Evolutionary conservation across 106 monocot genomes (phyloP).

Genomic region (Vanilla planifolia): DNA sequence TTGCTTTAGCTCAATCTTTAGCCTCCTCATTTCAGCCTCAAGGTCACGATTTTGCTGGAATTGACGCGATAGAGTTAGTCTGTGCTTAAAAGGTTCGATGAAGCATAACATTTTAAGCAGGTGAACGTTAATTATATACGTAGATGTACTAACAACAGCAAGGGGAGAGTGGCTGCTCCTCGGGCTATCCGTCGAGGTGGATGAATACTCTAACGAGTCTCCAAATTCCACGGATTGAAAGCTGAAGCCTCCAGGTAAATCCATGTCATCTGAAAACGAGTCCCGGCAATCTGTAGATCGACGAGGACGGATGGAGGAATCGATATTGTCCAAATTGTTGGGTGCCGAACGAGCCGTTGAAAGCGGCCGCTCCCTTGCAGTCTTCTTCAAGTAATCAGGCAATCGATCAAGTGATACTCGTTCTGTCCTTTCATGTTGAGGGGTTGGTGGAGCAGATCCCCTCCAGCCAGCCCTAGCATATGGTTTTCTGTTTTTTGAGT

Average conservation of each 20-base stretch:
- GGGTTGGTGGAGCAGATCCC: conserved; percentile 21
- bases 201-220: conserved; percentile 27
- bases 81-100: not conserved
- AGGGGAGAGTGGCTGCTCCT: conserved; percentile 8
- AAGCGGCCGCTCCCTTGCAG: conserved; percentile 17
- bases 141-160: conserved; percentile 19
- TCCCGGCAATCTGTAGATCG: conserved; percentile 22
- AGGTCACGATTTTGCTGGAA: conserved; percentile 33
- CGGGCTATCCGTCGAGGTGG: conserved; percentile 3
- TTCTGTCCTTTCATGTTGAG: conserved; percentile 8
- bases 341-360: conserved; percentile 8
- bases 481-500: conserved; percentile 11
- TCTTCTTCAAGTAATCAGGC: conserved; percentile 18
- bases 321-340: conserved; percentile 16
- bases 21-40: conserved; percentile 73
- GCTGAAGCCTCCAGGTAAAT: conserved; percentile 13
- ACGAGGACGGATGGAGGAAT: conserved; percentile 15
- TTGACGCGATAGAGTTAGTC: not conserved
- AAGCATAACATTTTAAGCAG: not conserved
- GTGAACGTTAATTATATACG: not conserved
- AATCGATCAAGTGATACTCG: conserved; percentile 34
- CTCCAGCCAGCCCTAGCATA: conserved; percentile 15
- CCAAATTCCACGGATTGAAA: conserved; percentile 36
- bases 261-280: conserved; percentile 29
- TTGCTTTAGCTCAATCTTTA: conserved; percentile 79